These are phyloP conservation scores for Trichoderma cornu-damae DNA, from an alignment of 2,329 filamentous ascomycete species.

Conservation along the genomic window DNA sequence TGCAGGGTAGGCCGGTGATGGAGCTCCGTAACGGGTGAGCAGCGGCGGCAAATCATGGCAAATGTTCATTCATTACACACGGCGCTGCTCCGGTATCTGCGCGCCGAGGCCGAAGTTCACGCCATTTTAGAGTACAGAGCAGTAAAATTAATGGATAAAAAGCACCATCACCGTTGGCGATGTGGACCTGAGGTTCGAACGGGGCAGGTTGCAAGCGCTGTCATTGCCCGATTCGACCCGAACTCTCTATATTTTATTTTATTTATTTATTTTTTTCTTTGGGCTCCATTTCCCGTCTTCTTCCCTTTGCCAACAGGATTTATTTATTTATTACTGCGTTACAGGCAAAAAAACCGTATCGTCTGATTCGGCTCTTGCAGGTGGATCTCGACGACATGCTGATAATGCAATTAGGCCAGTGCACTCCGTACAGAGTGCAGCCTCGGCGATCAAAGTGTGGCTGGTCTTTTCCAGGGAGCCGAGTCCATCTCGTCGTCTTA, in stretches of 20 bases:
- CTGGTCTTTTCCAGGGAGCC: background rate
- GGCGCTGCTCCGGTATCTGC: background rate
- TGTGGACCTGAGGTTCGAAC: background rate
- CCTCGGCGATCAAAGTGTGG: conserved; percentile 2
- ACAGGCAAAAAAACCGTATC: background rate
- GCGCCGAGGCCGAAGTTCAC: conserved; percentile 1
- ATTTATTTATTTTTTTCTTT: background rate
- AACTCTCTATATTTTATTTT: too few relatives aligned
- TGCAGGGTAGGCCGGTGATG: too few relatives aligned
- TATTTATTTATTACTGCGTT: too few relatives aligned
- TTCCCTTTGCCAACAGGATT: background rate
- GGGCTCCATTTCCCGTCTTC: background rate
- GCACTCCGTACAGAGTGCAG: background rate
- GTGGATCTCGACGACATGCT: conserved; percentile 16
- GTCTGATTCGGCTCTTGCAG: conserved; percentile 14
- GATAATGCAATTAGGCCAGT: conserved; percentile 18
- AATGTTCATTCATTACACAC: too few relatives aligned
- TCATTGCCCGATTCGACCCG: background rate
- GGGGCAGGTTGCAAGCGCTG: background rate
- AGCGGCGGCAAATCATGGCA: too few relatives aligned
- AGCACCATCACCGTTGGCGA: background rate
- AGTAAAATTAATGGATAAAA: background rate
- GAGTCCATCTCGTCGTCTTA: conserved; percentile 4
- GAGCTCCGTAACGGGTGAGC: too few relatives aligned
- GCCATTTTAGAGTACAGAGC: too few relatives aligned